A percentile compares a stretch with the other conserved stretches of the same genome.
Evolutionary conservation across 768 basidiomycete genomes (phyloP).

Genomic region (Calvatia gigantea): DNA sequence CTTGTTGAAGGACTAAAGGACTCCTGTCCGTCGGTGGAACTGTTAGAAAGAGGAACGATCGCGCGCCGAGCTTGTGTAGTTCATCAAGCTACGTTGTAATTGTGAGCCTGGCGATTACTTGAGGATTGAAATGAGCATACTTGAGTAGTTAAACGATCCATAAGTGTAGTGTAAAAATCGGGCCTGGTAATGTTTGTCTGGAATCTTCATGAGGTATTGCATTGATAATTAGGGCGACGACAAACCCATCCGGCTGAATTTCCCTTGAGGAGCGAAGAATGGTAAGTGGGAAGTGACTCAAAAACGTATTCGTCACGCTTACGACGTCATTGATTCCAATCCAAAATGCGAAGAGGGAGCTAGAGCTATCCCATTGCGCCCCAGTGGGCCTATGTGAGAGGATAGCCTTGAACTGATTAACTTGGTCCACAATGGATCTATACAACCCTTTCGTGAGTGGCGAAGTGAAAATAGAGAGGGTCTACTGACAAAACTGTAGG

Average conservation of each 20-base stretch:
- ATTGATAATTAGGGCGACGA: not conserved
- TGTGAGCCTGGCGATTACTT: not conserved
- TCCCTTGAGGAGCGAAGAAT: conserved; percentile 29
- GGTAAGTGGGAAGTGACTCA: not conserved
- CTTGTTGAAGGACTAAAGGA: conserved; percentile 43
- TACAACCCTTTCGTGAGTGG: not conserved
- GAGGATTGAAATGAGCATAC: conserved; percentile 17
- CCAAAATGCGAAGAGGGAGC: conserved; percentile 60
- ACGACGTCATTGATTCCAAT: conserved; percentile 67
- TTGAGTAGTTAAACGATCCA: conserved; percentile 31
- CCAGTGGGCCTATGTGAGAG: conserved; percentile 39
- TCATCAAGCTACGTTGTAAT: conserved; percentile 37
- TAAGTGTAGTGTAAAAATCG: conserved; percentile 30
- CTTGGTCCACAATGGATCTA: conserved; percentile 54
- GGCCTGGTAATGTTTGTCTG: conserved; percentile 35
- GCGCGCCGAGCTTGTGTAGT: conserved; percentile 45
- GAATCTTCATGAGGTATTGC: not conserved
- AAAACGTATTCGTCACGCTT: conserved; percentile 18
- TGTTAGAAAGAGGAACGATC: conserved; percentile 60
- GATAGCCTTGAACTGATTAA: conserved; percentile 45
- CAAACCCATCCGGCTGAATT: conserved; percentile 47
- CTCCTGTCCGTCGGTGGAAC: conserved; percentile 58
- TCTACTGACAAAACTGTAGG: conserved; percentile 39
- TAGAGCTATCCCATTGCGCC: conserved; percentile 47
- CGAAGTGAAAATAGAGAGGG: not conserved